Conservation (phyloP, 192 early-diverging fungal species). For the Backusella australiensis region DNA sequence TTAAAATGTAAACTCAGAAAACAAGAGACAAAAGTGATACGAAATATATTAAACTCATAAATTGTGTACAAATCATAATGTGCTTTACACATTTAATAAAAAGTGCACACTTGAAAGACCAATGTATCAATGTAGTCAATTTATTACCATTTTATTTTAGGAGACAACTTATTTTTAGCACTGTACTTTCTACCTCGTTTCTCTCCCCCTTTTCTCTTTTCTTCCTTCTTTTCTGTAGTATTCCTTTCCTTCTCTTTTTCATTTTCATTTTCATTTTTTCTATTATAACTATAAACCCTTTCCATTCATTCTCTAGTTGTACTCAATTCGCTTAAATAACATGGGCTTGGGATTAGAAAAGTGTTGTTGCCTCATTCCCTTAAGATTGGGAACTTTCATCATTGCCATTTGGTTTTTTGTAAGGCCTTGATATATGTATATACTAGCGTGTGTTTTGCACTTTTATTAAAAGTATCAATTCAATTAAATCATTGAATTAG, state of each 20-base stretch:
- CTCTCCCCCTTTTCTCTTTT: slow-evolving; percentile 9
- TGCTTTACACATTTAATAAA: not conserved
- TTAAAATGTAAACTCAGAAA: not conserved
- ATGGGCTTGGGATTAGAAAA: slow-evolving; percentile 31
- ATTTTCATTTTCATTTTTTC: not conserved
- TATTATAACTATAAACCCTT: not conserved
- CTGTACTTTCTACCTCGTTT: not conserved
- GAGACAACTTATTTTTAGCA: slow-evolving; percentile 1
- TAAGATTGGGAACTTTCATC: slow-evolving; percentile 38
- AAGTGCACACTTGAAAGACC: not conserved
- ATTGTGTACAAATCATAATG: not conserved
- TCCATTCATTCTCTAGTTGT: slow-evolving; percentile 4
- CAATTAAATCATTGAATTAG: slow-evolving; percentile 10
- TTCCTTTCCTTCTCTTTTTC: slow-evolving; percentile 7
- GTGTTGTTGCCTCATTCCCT: slow-evolving; percentile 39
- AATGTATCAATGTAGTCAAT: not conserved
- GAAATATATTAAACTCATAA: not conserved
- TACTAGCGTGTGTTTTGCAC: not conserved
- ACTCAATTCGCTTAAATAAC: not conserved
- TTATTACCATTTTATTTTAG: not conserved
- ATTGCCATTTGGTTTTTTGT: slow-evolving; percentile 38
- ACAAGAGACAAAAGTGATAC: not conserved
- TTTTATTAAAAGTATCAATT: not conserved
- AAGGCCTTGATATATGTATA: not conserved
- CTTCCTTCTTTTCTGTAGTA: slow-evolving; percentile 8